Evolutionary conservation across 1,284 basidiomycete species (phyloP), one percentile per base, ranked within the genome.

Genomic region (Coriolopsis trogii): DNA sequence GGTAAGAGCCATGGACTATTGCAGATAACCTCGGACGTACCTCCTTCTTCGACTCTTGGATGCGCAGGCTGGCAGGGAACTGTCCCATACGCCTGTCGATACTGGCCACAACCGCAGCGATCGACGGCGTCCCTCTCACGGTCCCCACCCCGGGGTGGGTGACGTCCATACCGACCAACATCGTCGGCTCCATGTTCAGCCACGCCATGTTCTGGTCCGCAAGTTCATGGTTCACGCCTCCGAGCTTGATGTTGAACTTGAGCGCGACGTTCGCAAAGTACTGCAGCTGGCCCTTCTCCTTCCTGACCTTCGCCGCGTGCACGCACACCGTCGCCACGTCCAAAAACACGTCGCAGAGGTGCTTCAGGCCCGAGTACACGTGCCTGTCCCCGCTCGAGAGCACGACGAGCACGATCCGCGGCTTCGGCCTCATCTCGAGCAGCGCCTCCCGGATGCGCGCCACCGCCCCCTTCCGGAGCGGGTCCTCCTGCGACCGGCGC

Each of bases 141-240:
- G 84, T 85, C 0, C 83, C 82, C 4, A 78, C 79, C 15, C 87
- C 85, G 20, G 89, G 87, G 68, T 92, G 91, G 0, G 89, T 91
- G 13, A 93, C 90, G 62, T 93, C 90, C 70, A 91, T 89, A 6
- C 90, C 90, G 25, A 92, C 80, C 26, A 92, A 67, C 85, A 93
- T 92, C 0, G 89, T 91, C 5, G 82, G 73, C 54, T 65, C 68
- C 51, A 73, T 60, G 53, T 70, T 75, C 31, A 91, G 70, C 83
- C 82, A 87, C 1, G 48, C 46, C 69, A 85, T 80, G 53, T 63
- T 63, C 41, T 49, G 59, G 9, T 67, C 60, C 53, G 86, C 84
- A 33, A 91, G 67, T 7, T 65, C 68, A 58, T 91, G 88, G 62
- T 93, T 92, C 45, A 86, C 73, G 15, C 90, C 90, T 3, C 87